Evolutionary conservation across 805 yeast species (phyloP).

Genomic region (Pichia sporocuriosa): DNA sequence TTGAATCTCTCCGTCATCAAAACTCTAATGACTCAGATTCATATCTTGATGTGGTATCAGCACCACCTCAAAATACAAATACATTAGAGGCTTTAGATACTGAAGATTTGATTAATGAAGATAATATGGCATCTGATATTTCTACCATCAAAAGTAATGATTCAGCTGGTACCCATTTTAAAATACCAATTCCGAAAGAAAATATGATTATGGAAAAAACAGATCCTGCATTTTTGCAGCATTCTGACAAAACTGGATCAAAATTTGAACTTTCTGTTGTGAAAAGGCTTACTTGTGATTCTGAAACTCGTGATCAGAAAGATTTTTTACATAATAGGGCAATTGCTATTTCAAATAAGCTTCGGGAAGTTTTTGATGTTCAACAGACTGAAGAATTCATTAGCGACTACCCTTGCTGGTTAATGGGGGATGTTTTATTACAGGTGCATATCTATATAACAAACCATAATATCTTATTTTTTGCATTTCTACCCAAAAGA

Average conservation of each 20-base stretch:
- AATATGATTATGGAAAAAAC: background rate
- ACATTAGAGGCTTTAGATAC: conserved; percentile 2
- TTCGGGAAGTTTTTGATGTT: conserved; percentile 37
- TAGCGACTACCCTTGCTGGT: conserved; percentile 71
- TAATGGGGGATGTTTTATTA: conserved; percentile 70
- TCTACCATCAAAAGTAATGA: background rate
- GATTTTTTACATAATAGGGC: conserved; percentile 26
- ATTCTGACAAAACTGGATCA: conserved; percentile 10
- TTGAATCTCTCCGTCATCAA: conserved; percentile 3
- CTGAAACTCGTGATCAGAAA: conserved; percentile 4
- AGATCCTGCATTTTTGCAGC: background rate
- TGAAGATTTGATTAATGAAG: conserved; percentile 2
- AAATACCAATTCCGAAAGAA: background rate
- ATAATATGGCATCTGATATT: background rate
- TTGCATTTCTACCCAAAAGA: conserved; percentile 65
- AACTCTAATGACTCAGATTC: background rate
- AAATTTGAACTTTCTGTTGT: conserved; percentile 31
- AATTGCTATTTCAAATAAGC: conserved; percentile 30
- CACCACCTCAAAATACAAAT: conserved; percentile 3
- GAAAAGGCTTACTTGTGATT: conserved; percentile 21
- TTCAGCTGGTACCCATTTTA: background rate
- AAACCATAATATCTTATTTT: conserved; percentile 54
- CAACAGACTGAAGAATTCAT: conserved; percentile 48
- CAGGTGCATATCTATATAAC: conserved; percentile 86
- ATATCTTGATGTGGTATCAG: conserved; percentile 3